phyloP scores from a whole-genome alignment of 805 yeast genomes.

The Hanseniaspora occidentalis region DNA sequence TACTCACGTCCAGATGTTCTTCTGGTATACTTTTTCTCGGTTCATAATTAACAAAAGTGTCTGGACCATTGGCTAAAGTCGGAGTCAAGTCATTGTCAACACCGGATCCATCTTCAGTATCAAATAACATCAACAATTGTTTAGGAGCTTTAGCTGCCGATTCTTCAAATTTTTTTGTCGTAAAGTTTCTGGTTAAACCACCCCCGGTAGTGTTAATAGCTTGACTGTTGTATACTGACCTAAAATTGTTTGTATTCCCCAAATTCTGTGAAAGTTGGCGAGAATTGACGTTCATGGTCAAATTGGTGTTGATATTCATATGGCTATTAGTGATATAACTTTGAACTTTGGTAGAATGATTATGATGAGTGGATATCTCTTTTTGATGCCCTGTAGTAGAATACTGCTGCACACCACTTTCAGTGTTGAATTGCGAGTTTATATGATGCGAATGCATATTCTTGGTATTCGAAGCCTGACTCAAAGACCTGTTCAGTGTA shows the following conservation, averaged over 20 bases:
- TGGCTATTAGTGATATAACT: too few relatives aligned
- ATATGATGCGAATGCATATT: neutral
- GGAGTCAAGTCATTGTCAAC: slow-evolving; percentile 14
- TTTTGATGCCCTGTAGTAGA: too few relatives aligned
- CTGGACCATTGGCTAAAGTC: slow-evolving; percentile 3
- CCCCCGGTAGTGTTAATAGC: neutral
- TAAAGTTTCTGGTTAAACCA: neutral
- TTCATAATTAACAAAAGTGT: slow-evolving; percentile 5
- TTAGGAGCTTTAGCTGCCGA: slow-evolving; percentile 44
- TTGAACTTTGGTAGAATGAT: too few relatives aligned
- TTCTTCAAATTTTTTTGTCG: neutral
- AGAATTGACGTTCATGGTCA: neutral
- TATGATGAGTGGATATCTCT: too few relatives aligned
- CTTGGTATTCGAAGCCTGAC: neutral
- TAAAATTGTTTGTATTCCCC: neutral
- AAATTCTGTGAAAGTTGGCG: neutral
- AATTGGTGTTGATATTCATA: too few relatives aligned
- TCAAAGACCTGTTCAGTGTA: neutral
- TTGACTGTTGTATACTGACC: neutral
- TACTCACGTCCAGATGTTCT: too few relatives aligned
- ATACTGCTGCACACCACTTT: too few relatives aligned
- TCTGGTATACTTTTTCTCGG: too few relatives aligned
- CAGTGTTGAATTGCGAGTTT: too few relatives aligned
- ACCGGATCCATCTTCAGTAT: slow-evolving; percentile 31
- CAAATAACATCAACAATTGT: slow-evolving; percentile 59